phyloP scores from a whole-genome alignment of 345 rosid species.

The Corchorus capsularis region DNA sequence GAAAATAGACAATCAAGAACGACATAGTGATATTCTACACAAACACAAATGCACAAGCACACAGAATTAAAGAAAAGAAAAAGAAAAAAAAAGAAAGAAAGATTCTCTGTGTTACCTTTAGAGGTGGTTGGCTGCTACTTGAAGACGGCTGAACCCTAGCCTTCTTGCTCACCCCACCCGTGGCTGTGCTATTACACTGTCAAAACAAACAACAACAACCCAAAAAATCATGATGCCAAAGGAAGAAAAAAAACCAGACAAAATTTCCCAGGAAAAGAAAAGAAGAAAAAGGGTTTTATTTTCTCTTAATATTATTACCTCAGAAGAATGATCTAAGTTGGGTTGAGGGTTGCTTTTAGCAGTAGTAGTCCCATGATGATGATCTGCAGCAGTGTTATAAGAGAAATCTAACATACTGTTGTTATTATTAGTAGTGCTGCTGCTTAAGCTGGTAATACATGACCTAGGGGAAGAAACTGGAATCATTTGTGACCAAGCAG shows the following conservation, averaged over 20 bases:
- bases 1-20: conserved; percentile 32
- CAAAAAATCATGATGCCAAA: background rate
- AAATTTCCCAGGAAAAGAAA: background rate
- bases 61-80: conserved; percentile 2
- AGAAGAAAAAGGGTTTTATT: background rate
- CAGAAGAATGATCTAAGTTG: conserved; percentile 37
- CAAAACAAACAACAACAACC: background rate
- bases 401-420: conserved; percentile 40
- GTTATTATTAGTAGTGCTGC: conserved; percentile 14
- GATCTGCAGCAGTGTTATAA: conserved; percentile 26
- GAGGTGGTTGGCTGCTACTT: conserved; percentile 36
- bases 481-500: conserved; percentile 33
- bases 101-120: conserved; percentile 30
- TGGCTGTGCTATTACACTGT: conserved; percentile 46
- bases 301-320: conserved; percentile 30
- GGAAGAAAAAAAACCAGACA: background rate
- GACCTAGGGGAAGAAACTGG: conserved; percentile 50
- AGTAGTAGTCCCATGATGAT: background rate
- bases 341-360: conserved; percentile 17
- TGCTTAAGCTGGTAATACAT: conserved; percentile 41
- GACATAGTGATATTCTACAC: conserved; percentile 14
- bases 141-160: conserved; percentile 51
- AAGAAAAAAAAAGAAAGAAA: conserved; percentile 1
- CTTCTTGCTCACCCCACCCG: conserved; percentile 46
- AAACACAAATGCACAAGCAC: conserved; percentile 16